Conservation (phyloP, 352 stramenopile species). For the Globisporangium viniferum region DNA sequence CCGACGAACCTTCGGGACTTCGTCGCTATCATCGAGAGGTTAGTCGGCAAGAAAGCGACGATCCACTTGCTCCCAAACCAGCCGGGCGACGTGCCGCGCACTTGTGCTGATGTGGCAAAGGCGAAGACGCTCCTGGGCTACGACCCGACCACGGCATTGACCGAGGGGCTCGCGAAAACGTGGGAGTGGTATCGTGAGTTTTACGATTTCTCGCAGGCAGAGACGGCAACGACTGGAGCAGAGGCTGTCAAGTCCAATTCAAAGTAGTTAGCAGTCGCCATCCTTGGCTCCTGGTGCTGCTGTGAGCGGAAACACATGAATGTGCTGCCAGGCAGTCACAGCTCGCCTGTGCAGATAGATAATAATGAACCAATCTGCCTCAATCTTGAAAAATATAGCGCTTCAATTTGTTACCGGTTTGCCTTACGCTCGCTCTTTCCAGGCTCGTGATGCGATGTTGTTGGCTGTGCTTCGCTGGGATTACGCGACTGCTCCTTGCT, state of each 20-base stretch:
- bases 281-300: neutral
- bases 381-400: neutral
- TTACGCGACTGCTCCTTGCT: neutral
- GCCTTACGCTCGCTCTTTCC: neutral
- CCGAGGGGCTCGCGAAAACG: constrained; percentile 91
- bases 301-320: neutral
- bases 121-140: constrained; percentile 95
- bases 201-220: constrained; percentile 19
- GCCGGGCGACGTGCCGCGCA: constrained; percentile 95
- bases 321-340: neutral
- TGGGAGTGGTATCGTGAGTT: constrained; percentile 92
- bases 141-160: constrained; percentile 90
- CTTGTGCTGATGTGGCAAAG: constrained; percentile 96
- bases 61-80: constrained; percentile 95
- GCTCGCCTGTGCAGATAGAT: neutral
- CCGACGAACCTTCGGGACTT: constrained; percentile 93
- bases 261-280: neutral
- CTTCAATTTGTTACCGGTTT: neutral
- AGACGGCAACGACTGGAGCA: no score
- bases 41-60: constrained; percentile 92
- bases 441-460: neutral
- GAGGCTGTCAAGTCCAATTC: neutral
- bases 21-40: constrained; percentile 93
- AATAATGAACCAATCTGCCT: neutral
- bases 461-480: neutral